phyloP scores from a whole-genome alignment of 345 rosid species.

The Microthlaspi erraticum region DNA sequence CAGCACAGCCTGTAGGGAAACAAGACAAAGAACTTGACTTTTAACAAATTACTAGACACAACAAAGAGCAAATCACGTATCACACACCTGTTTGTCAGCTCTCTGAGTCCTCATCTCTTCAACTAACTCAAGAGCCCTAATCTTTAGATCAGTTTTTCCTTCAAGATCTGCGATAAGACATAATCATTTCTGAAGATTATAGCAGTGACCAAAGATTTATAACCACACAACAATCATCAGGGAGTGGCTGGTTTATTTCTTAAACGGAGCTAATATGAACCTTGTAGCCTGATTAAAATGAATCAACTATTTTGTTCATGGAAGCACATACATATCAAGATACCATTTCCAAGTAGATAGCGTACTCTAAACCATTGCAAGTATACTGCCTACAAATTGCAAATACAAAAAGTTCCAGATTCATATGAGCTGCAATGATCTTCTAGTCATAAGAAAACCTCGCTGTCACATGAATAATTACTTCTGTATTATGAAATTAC shows the following conservation, averaged over 20 bases:
- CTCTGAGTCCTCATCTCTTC: slow-evolving; percentile 93
- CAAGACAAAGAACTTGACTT: slow-evolving; percentile 23
- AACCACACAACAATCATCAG: slow-evolving; percentile 12
- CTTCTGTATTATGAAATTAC: background rate
- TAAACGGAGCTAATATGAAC: background rate
- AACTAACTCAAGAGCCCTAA: slow-evolving; percentile 84
- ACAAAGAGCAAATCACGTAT: slow-evolving; percentile 24
- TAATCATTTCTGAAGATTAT: slow-evolving; percentile 14
- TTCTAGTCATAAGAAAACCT: slow-evolving; percentile 6
- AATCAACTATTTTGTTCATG: background rate
- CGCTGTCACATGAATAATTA: background rate
- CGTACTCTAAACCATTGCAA: slow-evolving; percentile 13
- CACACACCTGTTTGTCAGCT: slow-evolving; percentile 89
- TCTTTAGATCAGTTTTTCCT: slow-evolving; percentile 93
- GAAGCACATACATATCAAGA: slow-evolving; percentile 3
- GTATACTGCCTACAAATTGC: background rate
- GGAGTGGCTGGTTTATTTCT: slow-evolving; percentile 4
- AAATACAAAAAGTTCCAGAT: slow-evolving; percentile 5
- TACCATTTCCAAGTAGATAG: slow-evolving; percentile 18
- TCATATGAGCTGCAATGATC: slow-evolving; percentile 8
- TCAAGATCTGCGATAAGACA: slow-evolving; percentile 66
- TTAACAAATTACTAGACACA: slow-evolving; percentile 12
- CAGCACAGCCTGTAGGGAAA: slow-evolving; percentile 69
- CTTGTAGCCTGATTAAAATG: background rate
- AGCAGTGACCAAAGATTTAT: slow-evolving; percentile 9